Evolutionary conservation across 2,329 filamentous ascomycete species (phyloP), one percentile per base, ranked within the genome.

Genomic region (Pseudocercospora eumusae): DNA sequence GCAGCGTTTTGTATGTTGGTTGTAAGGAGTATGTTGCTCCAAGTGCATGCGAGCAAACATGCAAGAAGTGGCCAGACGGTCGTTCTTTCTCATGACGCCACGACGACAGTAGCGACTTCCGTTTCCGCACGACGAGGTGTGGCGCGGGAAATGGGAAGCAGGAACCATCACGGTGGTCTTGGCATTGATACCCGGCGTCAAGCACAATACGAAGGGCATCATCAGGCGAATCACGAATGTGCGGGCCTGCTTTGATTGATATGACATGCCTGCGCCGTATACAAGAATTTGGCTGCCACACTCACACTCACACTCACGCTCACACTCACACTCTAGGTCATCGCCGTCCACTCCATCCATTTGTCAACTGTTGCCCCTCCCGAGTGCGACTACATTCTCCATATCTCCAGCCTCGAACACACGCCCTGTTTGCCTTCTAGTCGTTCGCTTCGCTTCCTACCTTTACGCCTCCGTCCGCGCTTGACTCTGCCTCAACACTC

Each of bases 401-500:
- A n/a, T n/a, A n/a, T n/a, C n/a, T n/a, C n/a, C 52, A 18, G 13
- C 31, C 18, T 28, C 52, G 27, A 23, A 23, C 9, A 20, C n/a
- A 27, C 31, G 52, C 31, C 52, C 18, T 40, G 52, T 54, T 33
- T 54, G 52, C 23, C 52, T 11, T n/a, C 18, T 31, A 10, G 28
- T 40, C 52, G 18, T 25, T 40, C 52, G 28, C 31, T 54, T 15
- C 52, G 27, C n/a, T n/a, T n/a, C n/a, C n/a, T n/a, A 21, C n/a
- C 23, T 31, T 10, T 40, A 33, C 13, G 10, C n/a, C 3, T 13
- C n/a, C 23, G 3, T 23, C 18, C 52, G 13, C 52, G 27, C 52
- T 54, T 20, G 28, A 23, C 7, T 9, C 52, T 20, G 11, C 27
- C 7, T n/a, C 52, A 18, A 21, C 52, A 8, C 13, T 68, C 67